These are phyloP conservation scores for Lactifluus volemus DNA, from an alignment of 768 basidiomycete genomes.

Conservation along the genomic window DNA sequence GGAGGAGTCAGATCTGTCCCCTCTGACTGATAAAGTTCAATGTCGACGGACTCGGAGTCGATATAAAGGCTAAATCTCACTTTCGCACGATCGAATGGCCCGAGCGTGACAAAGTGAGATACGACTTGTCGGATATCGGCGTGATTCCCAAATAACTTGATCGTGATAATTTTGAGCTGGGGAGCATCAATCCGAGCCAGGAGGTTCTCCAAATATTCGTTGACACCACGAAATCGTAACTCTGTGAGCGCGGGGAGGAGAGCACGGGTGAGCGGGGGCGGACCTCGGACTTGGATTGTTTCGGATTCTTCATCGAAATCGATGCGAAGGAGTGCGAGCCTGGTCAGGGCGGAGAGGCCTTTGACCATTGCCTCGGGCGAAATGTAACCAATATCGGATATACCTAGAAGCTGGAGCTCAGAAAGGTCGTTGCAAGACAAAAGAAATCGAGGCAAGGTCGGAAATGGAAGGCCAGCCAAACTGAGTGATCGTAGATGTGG, in stretches of 20 bases:
- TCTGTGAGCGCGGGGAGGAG: not conserved
- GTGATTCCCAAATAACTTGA: not conserved
- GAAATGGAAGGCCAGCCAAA: not conserved
- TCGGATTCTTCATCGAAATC: not conserved
- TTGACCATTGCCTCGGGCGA: not conserved
- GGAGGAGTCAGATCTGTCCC: too few relatives aligned
- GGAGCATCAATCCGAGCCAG: not conserved
- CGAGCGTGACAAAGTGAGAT: not conserved
- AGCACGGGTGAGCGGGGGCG: not conserved
- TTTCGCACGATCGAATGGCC: not conserved
- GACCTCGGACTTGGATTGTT: not conserved
- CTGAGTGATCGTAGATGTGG: not conserved
- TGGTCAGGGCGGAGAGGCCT: not conserved
- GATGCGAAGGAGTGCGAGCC: not conserved
- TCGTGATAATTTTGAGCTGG: not conserved
- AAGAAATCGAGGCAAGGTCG: not conserved
- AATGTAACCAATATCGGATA: not conserved
- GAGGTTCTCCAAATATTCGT: conserved; percentile 3
- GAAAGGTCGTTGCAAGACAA: not conserved
- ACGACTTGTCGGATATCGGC: not conserved
- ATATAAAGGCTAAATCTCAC: not conserved
- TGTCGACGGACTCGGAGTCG: not conserved
- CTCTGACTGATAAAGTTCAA: not conserved
- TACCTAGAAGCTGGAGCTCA: not conserved
- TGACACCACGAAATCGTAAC: not conserved